Base-by-base conservation (phyloP, 192 early-diverging fungal genomes). In the Spizellomyces sp. region DNA sequence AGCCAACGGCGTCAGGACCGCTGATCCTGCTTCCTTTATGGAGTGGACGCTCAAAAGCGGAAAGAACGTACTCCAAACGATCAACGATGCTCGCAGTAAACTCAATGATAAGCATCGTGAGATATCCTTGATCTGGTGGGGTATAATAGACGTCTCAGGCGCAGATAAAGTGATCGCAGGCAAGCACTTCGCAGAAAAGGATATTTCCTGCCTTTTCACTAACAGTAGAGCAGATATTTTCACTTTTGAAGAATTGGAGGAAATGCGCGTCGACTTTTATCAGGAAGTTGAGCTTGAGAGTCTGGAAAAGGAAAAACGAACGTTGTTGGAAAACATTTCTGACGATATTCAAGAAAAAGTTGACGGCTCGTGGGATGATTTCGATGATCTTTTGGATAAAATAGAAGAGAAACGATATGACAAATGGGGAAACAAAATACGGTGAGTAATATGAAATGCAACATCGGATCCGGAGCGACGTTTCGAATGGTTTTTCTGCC, bases 61-160 rank as follows among this genome's bases (percentile, higher is more conserved):
- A n/a, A 52, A 52, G n/a, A 52, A 52, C n/a, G 50, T 52, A n/a
- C n/a, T 52, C 10, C 50, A 52, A 52, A 52, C 50, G n/a, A 52
- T 52, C 50, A 52, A 52, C 9, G n/a, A 9, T n/a, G 50, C 50
- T 52, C 50, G 50, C 50, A 52, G n/a, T n/a, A 52, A 52, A 9
- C 50, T 52, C 9, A 52, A 52, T 52, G 10, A 9, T 52, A 52
- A 52, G 50, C 50, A 52, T 52, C 50, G 50, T 9, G 50, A 52
- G n/a, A 52, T 52, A 52, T 52, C 50, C 50, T 52, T 52, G 50
- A 52, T 61, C 12, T 61, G 59, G 59, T 61, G 59, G 59, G 59
- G 59, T 10, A 61, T 61, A 10, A 61, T 61, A 15, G 59, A 61
- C 27, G 59, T 61, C 21, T 19, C 59, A 14, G 59, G 59, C 14